These are phyloP conservation scores for Arthrobotrys conoides DNA, from an alignment of 2,329 filamentous ascomycete genomes.

Conservation along the genomic window DNA sequence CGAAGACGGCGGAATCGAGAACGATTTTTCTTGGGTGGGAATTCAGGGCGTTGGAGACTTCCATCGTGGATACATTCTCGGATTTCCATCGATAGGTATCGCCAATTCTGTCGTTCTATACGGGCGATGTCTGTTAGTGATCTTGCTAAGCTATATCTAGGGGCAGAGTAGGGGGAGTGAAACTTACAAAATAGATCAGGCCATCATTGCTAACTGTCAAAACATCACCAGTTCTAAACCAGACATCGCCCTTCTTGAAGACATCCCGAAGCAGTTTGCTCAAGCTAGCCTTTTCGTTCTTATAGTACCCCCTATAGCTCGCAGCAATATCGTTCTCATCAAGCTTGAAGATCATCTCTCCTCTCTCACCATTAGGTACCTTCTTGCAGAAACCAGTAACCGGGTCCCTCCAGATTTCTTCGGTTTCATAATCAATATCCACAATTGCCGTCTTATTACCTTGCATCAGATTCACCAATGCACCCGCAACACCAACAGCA, in stretches of 20 bases:
- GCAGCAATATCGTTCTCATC: constrained; percentile 75
- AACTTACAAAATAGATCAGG: constrained; percentile 78
- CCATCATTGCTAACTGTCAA: constrained; percentile 80
- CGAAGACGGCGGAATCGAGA: constrained; percentile 87
- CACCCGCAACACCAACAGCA: constrained; percentile 81
- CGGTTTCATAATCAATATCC: constrained; percentile 79
- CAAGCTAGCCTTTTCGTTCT: constrained; percentile 78
- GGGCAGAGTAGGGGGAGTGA: too few species aligned
- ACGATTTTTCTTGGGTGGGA: constrained; percentile 73
- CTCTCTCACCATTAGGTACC: constrained; percentile 75
- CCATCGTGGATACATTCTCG: constrained; percentile 85
- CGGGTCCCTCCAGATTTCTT: constrained; percentile 77
- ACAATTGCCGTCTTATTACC: constrained; percentile 73
- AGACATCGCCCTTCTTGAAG: constrained; percentile 81
- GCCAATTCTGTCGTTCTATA: constrained; percentile 76
- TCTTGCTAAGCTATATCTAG: too few species aligned
- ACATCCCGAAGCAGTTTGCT: constrained; percentile 82
- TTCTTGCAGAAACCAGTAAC: constrained; percentile 78
- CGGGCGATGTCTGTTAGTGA: constrained; percentile 18
- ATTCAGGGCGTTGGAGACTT: constrained; percentile 83
- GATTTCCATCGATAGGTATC: constrained; percentile 86
- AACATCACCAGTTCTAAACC: constrained; percentile 87
- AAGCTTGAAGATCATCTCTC: constrained; percentile 81
- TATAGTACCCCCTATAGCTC: constrained; percentile 86
- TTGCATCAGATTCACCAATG: constrained; percentile 73